Evolutionary conservation across 208 protist species (phyloP), one percentile per base, ranked within the genome.

Genomic region (Trypanosoma scelopori): DNA sequence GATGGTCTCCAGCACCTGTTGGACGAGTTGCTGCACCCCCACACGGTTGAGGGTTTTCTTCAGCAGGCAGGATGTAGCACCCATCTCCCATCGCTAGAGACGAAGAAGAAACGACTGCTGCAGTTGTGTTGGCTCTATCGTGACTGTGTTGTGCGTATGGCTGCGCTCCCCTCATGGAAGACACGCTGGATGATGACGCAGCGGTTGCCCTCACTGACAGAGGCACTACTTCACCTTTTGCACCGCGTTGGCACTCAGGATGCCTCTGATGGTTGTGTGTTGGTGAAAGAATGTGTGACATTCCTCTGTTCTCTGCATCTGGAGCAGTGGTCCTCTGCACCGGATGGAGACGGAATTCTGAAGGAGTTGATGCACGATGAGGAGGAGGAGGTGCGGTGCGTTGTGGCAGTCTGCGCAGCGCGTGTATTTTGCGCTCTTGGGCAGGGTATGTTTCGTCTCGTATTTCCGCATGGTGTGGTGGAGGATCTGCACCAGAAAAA

Each of bases 311-410:
- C 32, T 7, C 22, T 65, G 25, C 47, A 65, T 39, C 5, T 63
- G 27, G 47, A 55, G 39, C 58, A 67, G 63, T 68, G 70, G 78
- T 57, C 71, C 39, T 41, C 59, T 50, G 51, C 39, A 63, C 11
- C 30, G 59, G n/a, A 59, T 6, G 7, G 46, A 3, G 61, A 55
- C 55, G 60, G 69, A 23, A 3, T 22, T 37, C 39, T 75, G 18
- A 28, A 45, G 18, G 60, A 57, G 43, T 22, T 68, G 5, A 41
- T 62, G 11, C 35, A 77, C 18, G 81, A 91, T 58, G 80, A 85
- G 16, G 86, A 92, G 41, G 68, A 76, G 12, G 86, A 92, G 55
- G 81, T 92, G 43, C 84, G 83, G n/a, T 73, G 68, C 46, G 52
- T 80, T 12, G 71, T 75, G 13, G 67, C 72, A 18, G 25, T 64